These are phyloP conservation scores for Cercospora zeina DNA, from an alignment of 2,329 filamentous ascomycete species.

Conservation along the genomic window DNA sequence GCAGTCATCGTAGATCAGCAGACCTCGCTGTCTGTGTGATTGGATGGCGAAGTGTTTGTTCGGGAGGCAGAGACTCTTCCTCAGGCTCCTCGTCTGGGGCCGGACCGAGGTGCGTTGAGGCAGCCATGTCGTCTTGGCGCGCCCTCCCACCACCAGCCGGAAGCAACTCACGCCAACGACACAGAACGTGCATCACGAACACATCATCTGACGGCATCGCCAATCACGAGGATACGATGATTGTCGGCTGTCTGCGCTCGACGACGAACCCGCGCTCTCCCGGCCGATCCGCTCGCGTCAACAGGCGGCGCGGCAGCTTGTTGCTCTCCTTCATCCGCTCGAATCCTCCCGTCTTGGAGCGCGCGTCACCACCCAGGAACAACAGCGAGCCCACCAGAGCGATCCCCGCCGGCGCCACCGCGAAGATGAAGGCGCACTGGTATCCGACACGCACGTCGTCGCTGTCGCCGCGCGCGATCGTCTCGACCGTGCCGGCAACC, in stretches of 20 bases:
- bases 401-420: constrained; percentile 6
- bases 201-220: neutral
- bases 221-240: neutral
- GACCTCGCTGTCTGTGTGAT: neutral
- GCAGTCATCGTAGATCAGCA: constrained; percentile 12
- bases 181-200: neutral
- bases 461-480: neutral
- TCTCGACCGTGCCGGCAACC: constrained; percentile 15
- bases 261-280: neutral
- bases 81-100: neutral
- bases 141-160: neutral
- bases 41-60: neutral
- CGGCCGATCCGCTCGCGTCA: neutral
- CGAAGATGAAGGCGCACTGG: constrained; percentile 13
- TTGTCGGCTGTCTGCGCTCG: neutral
- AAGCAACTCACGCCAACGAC: neutral
- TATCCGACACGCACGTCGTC: constrained; percentile 6
- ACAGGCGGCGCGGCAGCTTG: neutral
- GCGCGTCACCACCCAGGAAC: constrained; percentile 6
- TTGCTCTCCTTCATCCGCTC: constrained; percentile 9
- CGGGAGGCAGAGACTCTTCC: neutral
- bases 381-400: constrained; percentile 11
- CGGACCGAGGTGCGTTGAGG: neutral
- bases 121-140: neutral
- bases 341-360: constrained; percentile 4